Conservation (phyloP, 2,329 filamentous ascomycete species). For the Ophiostoma triangulosporum region DNA sequence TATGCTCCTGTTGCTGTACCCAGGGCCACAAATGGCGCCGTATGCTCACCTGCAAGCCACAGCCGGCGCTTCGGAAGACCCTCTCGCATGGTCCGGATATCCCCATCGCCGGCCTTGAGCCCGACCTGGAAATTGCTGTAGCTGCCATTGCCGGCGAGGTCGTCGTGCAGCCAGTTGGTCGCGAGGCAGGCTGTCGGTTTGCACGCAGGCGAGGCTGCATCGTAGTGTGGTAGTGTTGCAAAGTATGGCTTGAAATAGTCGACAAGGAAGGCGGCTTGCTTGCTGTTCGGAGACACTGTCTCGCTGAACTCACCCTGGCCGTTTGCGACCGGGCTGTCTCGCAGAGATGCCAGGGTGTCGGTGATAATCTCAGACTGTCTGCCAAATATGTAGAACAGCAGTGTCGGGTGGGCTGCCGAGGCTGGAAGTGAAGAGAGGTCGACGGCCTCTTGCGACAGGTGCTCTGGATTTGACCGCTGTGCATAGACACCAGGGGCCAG, state of each 20-base stretch:
- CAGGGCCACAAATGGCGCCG: constrained; percentile 74
- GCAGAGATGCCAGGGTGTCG: constrained; percentile 26
- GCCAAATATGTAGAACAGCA: constrained; percentile 72
- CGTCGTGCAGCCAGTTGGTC: constrained; percentile 67
- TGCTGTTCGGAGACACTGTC: constrained; percentile 22
- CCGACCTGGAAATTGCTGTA: constrained; percentile 80
- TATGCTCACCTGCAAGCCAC: constrained; percentile 87
- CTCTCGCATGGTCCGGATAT: constrained; percentile 51
- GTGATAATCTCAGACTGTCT: constrained; percentile 44
- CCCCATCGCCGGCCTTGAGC: constrained; percentile 52
- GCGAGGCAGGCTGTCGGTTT: constrained; percentile 49
- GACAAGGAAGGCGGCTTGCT: constrained; percentile 42
- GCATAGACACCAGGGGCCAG: constrained; percentile 53
- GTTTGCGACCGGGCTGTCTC: not conserved
- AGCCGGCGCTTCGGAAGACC: constrained; percentile 54
- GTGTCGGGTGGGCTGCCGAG: constrained; percentile 55
- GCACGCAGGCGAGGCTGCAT: constrained; percentile 38
- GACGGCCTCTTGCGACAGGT: constrained; percentile 65
- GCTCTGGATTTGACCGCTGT: constrained; percentile 40
- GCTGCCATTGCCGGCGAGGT: constrained; percentile 66
- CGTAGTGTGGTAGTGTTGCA: constrained; percentile 58
- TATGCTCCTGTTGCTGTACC: constrained; percentile 86
- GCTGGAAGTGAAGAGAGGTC: constrained; percentile 57
- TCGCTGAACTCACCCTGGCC: constrained; percentile 6
- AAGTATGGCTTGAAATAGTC: constrained; percentile 67